Evolutionary conservation across 2,329 filamentous ascomycete species (phyloP), one percentile per base, ranked within the genome.

Genomic region (Scytalidium lignicola): DNA sequence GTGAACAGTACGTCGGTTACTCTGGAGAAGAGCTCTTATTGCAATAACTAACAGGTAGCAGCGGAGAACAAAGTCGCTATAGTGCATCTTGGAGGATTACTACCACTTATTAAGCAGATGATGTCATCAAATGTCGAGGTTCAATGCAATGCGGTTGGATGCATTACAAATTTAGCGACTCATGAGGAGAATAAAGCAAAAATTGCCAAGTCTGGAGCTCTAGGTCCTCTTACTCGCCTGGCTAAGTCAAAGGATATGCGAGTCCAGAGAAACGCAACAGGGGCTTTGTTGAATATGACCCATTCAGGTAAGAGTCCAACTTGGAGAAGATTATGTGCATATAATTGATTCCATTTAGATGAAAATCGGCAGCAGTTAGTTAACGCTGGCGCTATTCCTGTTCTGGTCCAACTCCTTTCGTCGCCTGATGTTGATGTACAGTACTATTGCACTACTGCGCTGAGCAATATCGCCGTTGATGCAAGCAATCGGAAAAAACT

Each of bases 101-200:
- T 84, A 47, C 92, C 93, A 47, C 79, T 99, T 52, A 99, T 97
- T 70, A 86, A 89, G 57, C 93, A 99, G 71, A 99, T 99, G 93
- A 90, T 95, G 72, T 97, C 92, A 49, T 82, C 86, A 43, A 99
- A 99, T 62, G 93, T 99, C 59, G 93, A 99, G 68, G 93, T 99
- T 21, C 93, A 99, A 71, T 99, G 93, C 76, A 99, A 99, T 69
- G 93, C 93, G 41, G 93, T 99, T 53, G 93, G 93, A 46, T 99
- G 93, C 74, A 99, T 99, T 68, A 99, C 93, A 42, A 99, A 99
- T 66, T 73, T 99, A 49, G 93, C 93, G 48, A 99, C 93, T 2
- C 93, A 99, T 64, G 93, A 99, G 72, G 93, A 97, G 61, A 99
- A 99, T 74, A 99, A 99, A 74, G 91, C 93, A 51, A 96, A 95